These are phyloP conservation scores for Aspergillus clavatus DNA, from an alignment of 2,329 filamentous ascomycete species.

Conservation along the genomic window DNA sequence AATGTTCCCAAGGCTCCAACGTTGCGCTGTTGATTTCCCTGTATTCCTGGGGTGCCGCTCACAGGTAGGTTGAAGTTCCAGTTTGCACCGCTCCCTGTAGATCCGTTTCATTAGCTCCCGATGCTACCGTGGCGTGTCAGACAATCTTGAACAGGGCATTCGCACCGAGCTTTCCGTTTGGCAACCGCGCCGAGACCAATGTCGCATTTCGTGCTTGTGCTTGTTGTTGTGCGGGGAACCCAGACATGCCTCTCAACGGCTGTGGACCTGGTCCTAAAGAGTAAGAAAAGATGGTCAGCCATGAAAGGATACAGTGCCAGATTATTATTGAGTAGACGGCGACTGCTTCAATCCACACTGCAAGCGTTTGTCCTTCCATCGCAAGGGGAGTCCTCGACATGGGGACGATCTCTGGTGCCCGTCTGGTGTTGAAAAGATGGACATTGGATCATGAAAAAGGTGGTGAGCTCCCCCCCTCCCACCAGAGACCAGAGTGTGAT, in stretches of 20 bases:
- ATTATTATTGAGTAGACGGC: neutral
- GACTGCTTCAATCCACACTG: conserved; percentile 3
- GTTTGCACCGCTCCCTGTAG: conserved; percentile 49
- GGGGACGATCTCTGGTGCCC: conserved; percentile 6
- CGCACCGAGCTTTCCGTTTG: conserved; percentile 53
- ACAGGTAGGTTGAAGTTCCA: conserved; percentile 56
- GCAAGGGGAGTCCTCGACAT: neutral
- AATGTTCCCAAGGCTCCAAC: conserved; percentile 51
- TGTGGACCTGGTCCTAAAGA: conserved; percentile 46
- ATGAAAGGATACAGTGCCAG: neutral
- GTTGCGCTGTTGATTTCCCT: conserved; percentile 47
- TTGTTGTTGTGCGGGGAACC: conserved; percentile 51
- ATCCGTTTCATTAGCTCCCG: conserved; percentile 21
- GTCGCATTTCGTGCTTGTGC: conserved; percentile 44
- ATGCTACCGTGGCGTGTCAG: neutral
- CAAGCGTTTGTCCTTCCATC: conserved; percentile 2
- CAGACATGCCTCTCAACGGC: conserved; percentile 49
- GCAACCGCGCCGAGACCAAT: conserved; percentile 46
- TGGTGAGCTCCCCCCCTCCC: neutral
- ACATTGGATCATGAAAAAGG: neutral
- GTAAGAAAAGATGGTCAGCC: conserved; percentile 11
- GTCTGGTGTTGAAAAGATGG: neutral
- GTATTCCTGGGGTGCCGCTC: conserved; percentile 49
- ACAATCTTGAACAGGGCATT: neutral
- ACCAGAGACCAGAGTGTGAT: neutral